phyloP scores from a whole-genome alignment of 768 basidiomycete genomes.

The Melanogaster broomeanus region DNA sequence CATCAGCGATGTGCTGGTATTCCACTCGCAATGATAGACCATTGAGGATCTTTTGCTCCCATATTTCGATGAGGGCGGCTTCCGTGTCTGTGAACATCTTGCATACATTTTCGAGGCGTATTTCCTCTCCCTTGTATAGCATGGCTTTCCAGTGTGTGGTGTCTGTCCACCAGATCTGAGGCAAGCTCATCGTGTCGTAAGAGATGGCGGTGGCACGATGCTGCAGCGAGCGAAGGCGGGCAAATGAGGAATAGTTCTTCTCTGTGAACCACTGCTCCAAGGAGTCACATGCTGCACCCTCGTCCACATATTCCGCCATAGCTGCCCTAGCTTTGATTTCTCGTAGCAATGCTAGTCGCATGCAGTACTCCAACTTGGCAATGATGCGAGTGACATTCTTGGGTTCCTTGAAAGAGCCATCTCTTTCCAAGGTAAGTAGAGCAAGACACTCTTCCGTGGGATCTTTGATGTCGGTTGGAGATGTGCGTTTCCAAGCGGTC shows the following conservation, averaged over 20 bases:
- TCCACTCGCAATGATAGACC: conserved; percentile 1
- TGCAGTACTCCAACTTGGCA: conserved; percentile 12
- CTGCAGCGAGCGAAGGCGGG: too few species aligned
- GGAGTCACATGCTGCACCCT: too few species aligned
- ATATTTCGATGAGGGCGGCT: too few species aligned
- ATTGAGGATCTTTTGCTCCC: conserved; percentile 15
- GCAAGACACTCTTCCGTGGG: too few species aligned
- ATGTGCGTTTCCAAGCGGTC: too few species aligned
- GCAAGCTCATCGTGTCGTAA: too few species aligned
- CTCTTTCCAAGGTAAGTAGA: too few species aligned
- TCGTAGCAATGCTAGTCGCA: background rate
- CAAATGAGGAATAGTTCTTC: background rate
- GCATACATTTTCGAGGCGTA: too few species aligned
- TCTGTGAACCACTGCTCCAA: conserved; percentile 9
- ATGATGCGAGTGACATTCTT: conserved; percentile 3
- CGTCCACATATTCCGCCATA: background rate
- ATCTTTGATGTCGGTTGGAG: too few species aligned
- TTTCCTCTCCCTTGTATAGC: conserved; percentile 13
- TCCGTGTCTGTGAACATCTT: too few species aligned
- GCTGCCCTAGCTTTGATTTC: background rate
- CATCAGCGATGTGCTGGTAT: conserved; percentile 19
- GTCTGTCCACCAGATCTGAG: conserved; percentile 7
- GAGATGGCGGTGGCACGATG: too few species aligned
- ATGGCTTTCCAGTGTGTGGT: background rate
- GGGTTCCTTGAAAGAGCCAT: conserved; percentile 21